Percentiles rank a stretch among this genome's conserved stretches.
phyloP scores from a whole-genome alignment of 2,329 filamentous ascomycete genomes.

The Lachnum nothofagi region DNA sequence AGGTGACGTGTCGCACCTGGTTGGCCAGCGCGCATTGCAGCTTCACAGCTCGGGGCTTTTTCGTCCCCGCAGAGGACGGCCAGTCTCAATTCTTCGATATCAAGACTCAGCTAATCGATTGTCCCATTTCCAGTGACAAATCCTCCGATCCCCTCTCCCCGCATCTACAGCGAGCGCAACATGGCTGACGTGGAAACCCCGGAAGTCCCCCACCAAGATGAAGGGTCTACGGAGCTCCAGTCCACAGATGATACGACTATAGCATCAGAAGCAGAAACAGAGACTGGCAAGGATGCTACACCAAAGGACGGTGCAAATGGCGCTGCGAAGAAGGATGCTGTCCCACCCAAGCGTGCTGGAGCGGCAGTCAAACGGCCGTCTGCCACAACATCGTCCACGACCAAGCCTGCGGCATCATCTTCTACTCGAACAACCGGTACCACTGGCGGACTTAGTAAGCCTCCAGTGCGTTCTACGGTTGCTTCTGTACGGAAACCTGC shows the following conservation, averaged over 20 bases:
- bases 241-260: constrained; percentile 27
- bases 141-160: neutral
- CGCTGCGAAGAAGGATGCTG: constrained; percentile 21
- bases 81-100: neutral
- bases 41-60: constrained; percentile 7
- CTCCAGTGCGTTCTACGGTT: constrained; percentile 28
- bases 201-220: constrained; percentile 21
- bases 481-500: constrained; percentile 29
- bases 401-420: constrained; percentile 27
- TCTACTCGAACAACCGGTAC: constrained; percentile 27
- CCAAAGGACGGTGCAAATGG: constrained; percentile 25
- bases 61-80: constrained; percentile 5
- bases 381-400: constrained; percentile 21
- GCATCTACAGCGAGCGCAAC: constrained; percentile 12
- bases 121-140: constrained; percentile 3
- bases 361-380: neutral
- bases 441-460: constrained; percentile 34
- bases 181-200: constrained; percentile 30
- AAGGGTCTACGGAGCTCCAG: constrained; percentile 17
- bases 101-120: constrained; percentile 13
- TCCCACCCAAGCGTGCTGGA: constrained; percentile 12
- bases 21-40: constrained; percentile 15
- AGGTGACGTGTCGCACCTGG: constrained; percentile 25
- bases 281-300: constrained; percentile 27
- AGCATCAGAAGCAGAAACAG: constrained; percentile 27